Percentiles rank a stretch among this genome's conserved stretches.
Conservation (phyloP, 2,329 filamentous ascomycete species). For the Paradendryphiella salina region DNA sequence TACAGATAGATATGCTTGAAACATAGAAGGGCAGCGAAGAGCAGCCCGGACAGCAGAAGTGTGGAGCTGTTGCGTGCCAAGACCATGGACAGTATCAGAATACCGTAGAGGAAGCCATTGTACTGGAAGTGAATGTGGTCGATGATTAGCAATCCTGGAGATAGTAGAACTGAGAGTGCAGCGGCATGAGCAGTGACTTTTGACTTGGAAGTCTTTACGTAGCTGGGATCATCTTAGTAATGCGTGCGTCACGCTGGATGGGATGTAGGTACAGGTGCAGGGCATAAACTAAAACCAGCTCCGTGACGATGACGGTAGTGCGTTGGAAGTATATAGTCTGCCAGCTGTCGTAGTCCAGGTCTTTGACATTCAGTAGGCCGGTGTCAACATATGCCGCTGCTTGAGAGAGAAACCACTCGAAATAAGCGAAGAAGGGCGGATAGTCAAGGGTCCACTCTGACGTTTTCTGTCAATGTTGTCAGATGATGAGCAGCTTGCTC, state of each 20-base stretch:
- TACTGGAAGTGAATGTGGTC: slow-evolving; percentile 99
- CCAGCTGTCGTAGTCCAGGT: slow-evolving; percentile 87
- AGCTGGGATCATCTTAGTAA: slow-evolving; percentile 55
- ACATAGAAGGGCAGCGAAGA: slow-evolving; percentile 85
- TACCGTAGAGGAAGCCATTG: slow-evolving; percentile 93
- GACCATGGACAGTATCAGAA: slow-evolving; percentile 84
- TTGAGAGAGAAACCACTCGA: slow-evolving; percentile 91
- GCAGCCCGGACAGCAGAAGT: slow-evolving; percentile 74
- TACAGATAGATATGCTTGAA: slow-evolving; percentile 99
- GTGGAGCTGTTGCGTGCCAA: slow-evolving; percentile 75
- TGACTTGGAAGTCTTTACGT: slow-evolving; percentile 72
- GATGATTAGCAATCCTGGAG: slow-evolving; percentile 91
- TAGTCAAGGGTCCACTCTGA: slow-evolving; percentile 99
- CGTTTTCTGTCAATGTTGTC: slow-evolving; percentile 62
- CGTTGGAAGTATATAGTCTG: slow-evolving; percentile 93
- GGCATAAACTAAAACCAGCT: slow-evolving; percentile 81
- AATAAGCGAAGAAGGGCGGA: slow-evolving; percentile 95
- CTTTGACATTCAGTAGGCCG: slow-evolving; percentile 77
- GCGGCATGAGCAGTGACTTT: slow-evolving; percentile 81
- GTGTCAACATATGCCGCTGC: slow-evolving; percentile 76
- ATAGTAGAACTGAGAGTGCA: slow-evolving; percentile 85
- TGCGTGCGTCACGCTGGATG: background rate
- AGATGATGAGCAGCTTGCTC: slow-evolving; percentile 7
- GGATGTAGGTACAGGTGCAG: slow-evolving; percentile 66
- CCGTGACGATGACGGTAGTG: slow-evolving; percentile 80